A percentile compares a stretch with the other conserved stretches of the same genome.
Conservation (phyloP, 208 protist genomes). For the Leishmania tarentolae region DNA sequence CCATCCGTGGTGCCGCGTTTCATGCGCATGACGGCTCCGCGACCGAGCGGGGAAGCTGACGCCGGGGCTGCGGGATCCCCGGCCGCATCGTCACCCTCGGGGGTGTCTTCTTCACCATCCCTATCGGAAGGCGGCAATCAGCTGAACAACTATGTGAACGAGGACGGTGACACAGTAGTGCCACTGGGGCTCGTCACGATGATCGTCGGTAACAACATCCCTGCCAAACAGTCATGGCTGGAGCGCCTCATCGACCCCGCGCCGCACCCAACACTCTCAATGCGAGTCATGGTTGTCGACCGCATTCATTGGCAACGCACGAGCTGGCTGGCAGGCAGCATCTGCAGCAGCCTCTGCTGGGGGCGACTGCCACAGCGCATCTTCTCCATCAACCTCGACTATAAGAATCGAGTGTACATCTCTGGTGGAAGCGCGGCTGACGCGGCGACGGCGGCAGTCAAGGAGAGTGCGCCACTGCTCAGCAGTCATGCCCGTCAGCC, state of each 20-base stretch:
- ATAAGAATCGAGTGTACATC: conserved; percentile 57
- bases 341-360: conserved; percentile 80
- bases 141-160: conserved; percentile 50
- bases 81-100: background rate
- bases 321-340: conserved; percentile 67
- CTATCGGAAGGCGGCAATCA: conserved; percentile 29
- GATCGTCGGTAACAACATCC: conserved; percentile 72
- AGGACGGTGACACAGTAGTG: conserved; percentile 41
- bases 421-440: conserved; percentile 23
- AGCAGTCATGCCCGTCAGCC: conserved; percentile 8
- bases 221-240: conserved; percentile 48
- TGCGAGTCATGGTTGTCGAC: conserved; percentile 77
- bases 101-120: conserved; percentile 10
- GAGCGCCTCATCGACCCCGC: conserved; percentile 67
- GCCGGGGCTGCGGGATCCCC: background rate
- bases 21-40: conserved; percentile 36
- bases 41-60: conserved; percentile 4
- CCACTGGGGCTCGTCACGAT: conserved; percentile 84
- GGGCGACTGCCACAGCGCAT: conserved; percentile 74
- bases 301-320: conserved; percentile 89
- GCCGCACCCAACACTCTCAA: conserved; percentile 73
- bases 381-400: conserved; percentile 82
- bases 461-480: background rate
- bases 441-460: background rate
- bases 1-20: conserved; percentile 31